Evolutionary conservation across 1,139 yeast species (phyloP).

Genomic region (Nakaseomyces delphensis): DNA sequence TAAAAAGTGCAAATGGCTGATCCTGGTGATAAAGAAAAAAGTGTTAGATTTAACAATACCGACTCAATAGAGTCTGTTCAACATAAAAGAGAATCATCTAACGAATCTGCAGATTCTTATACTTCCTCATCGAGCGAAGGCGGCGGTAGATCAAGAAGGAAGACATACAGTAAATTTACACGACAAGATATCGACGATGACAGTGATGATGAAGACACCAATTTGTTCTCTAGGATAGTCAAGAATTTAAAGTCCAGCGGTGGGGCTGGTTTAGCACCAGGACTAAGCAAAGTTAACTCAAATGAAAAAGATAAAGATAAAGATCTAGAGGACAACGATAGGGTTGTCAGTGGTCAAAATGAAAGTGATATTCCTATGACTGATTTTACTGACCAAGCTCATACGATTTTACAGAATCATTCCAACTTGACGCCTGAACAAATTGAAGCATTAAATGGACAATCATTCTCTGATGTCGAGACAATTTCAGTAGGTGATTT

Average conservation of each 20-base stretch:
- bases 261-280: slow-evolving; percentile 31
- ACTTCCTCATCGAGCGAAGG: slow-evolving; percentile 12
- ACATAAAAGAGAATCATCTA: not conserved
- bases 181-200: slow-evolving; percentile 17
- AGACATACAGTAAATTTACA: slow-evolving; percentile 14
- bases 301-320: slow-evolving; percentile 4
- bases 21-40: slow-evolving; percentile 8
- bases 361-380: slow-evolving; percentile 16
- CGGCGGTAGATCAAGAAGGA: slow-evolving; percentile 12
- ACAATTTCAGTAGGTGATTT: slow-evolving; percentile 23
- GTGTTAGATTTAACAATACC: slow-evolving; percentile 12
- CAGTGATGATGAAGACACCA: slow-evolving; percentile 16
- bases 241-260: slow-evolving; percentile 20
- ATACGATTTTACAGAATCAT: slow-evolving; percentile 28
- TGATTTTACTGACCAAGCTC: slow-evolving; percentile 23
- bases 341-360: slow-evolving; percentile 3
- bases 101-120: slow-evolving; percentile 2
- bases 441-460: slow-evolving; percentile 5
- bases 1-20: too few species aligned
- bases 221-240: slow-evolving; percentile 25
- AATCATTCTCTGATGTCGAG: slow-evolving; percentile 10
- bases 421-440: slow-evolving; percentile 11
- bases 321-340: slow-evolving; percentile 14
- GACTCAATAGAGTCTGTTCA: slow-evolving; percentile 3
- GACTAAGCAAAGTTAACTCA: slow-evolving; percentile 14